Conservation (phyloP, 371 early-diverging fungal genomes). For the Dentiscutata heterogama region DNA sequence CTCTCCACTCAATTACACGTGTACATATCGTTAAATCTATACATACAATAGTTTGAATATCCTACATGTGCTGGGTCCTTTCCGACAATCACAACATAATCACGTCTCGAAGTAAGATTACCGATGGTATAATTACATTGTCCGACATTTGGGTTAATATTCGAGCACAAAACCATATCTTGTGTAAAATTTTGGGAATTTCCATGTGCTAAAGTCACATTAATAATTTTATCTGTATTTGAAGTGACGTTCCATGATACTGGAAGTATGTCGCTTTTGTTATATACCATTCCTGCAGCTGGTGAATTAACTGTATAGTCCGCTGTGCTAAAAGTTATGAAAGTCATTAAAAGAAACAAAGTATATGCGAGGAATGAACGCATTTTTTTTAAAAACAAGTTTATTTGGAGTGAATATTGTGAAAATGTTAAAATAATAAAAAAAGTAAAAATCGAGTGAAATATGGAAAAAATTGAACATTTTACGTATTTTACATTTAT, state of each 20-base stretch:
- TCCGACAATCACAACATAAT: slow-evolving; percentile 12
- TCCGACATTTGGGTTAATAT: slow-evolving; percentile 6
- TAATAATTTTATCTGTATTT: not conserved
- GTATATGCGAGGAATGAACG: no score
- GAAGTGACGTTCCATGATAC: not conserved
- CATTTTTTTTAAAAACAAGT: no score
- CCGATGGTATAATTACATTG: not conserved
- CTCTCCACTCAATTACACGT: no score
- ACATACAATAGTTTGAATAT: slow-evolving; percentile 25
- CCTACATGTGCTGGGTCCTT: not conserved
- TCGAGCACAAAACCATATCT: not conserved
- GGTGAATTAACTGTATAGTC: not conserved
- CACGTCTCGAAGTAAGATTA: not conserved
- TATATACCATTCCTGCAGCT: not conserved
- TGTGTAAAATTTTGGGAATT: not conserved
- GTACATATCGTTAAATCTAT: not conserved
- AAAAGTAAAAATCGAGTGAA: no score
- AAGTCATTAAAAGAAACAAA: no score
- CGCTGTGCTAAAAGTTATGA: not conserved
- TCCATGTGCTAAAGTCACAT: slow-evolving; percentile 10
- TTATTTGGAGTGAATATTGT: no score
- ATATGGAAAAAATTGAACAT: no score
- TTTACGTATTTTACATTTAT: no score
- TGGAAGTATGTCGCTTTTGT: not conserved
- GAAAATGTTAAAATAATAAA: no score